Evolutionary conservation across 208 protist species (phyloP), one percentile per base, ranked within the genome.

Genomic region (Endotrypanum monterogeii): DNA sequence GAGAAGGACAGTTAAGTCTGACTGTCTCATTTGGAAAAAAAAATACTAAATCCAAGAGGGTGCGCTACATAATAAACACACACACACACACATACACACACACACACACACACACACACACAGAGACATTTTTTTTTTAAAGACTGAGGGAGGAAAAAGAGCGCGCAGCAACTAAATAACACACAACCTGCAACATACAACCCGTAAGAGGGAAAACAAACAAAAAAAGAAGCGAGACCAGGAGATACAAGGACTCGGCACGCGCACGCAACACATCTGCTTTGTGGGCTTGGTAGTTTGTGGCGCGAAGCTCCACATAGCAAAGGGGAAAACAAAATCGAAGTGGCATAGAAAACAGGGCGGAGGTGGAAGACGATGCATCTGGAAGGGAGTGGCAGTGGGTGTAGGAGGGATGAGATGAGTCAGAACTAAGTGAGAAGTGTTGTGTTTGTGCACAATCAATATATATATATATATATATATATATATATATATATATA

Each of bases 371-470:
- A 46, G 7, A 44, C 44, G 12, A 8, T 35, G 20, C 4, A 67
- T 32, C 1, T 68, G 60, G 67, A 52, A 50, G 44, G 55, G 41
- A 58, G 30, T 14, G 57, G 25, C 18, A 63, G 32, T 6, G 28
- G 37, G 3, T 35, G 37, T 61, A 50, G 58, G 71, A 44, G 39
- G 61, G 20, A 37, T 9, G 23, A 60, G 6, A 54, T 41, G 50
- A 50, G n/a, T n/a, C 35, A 46, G 62, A 37, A 71, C 18, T 54
- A 61, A 70, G 50, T 32, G n/a, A 35, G n/a, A 30, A 58, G 55
- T n/a, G 2, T 32, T 28, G 2, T 23, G 25, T 8, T 14, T 9
- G 46, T 23, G 25, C 6, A 2, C 37, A n/a, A 11, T 65, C n/a
- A 37, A 39, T 48, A 28, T 46, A 65, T n/a, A n/a, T n/a, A n/a